Base-by-base conservation (phyloP, 257 asterid genomes). In the Solanum tarijense region DNA sequence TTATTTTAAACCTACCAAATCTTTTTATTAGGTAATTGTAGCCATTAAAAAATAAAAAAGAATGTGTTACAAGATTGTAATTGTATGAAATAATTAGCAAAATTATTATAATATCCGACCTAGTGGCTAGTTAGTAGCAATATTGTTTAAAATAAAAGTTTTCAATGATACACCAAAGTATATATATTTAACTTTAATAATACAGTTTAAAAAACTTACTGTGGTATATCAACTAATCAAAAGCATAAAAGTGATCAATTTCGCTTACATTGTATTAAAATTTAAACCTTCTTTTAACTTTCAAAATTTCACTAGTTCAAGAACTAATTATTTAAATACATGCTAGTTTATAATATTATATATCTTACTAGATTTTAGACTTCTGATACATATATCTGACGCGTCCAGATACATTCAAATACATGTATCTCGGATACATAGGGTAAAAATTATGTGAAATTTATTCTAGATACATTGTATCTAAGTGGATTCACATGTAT, bases 241-340 rank as follows among this genome's bases (percentile, higher is more conserved):
- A 7, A 16, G 62, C 23, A 21, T 60, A 60, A 20, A 20, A 60
- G 27, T 55, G 3, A 3, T 7, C 10, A 18, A 7, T 55, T 18
- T 55, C n/a, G 65, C n/a, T 55, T 18, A 55, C n/a, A 20, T 55
- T 55, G 68, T 16, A 52, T 52, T 52, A 43, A 52, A 41, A 41
- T 41, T 18, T 52, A 21, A 58, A 8, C 12, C 12, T 58, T 3
- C 5, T 1, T 0, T 0, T 55, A 2, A 6, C 10, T 55, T 55
- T 6, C 9, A 0, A 55, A 55, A 55, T 3, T 2, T 20, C 65
- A 55, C 65, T 6, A 55, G 65, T 55, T 55, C 18, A 55, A 18
- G 11, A 7, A 0, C 3, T 18, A 55, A 55, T 1, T 55, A 2
- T 0, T 55, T 55, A 2, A 0, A 20, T 18, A 0, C 2, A 55